A percentile compares a stretch with the other conserved stretches of the same genome.
Evolutionary conservation across 108 stramenopile species (phyloP).

Genomic region (Discostella stelligeroides): DNA sequence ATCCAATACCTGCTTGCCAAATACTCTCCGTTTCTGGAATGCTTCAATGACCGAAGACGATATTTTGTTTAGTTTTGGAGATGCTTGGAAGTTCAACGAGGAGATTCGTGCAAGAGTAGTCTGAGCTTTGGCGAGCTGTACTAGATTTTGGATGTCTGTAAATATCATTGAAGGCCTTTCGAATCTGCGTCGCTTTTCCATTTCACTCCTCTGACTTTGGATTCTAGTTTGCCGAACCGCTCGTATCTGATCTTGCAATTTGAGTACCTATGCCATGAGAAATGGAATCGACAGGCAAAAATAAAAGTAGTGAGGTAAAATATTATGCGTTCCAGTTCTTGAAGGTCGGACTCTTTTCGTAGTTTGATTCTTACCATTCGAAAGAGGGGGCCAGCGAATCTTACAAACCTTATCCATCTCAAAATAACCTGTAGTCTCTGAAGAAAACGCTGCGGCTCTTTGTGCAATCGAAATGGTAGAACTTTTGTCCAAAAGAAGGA

Average conservation of each 20-base stretch:
- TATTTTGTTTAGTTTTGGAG: constrained; percentile 26
- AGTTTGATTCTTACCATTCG: constrained; percentile 34
- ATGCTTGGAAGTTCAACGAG: constrained; percentile 18
- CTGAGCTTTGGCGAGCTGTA: constrained; percentile 42
- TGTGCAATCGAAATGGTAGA: constrained; percentile 56
- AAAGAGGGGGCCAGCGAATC: constrained; percentile 63
- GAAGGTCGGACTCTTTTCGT: not conserved
- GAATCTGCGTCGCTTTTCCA: constrained; percentile 10
- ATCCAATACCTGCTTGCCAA: constrained; percentile 37
- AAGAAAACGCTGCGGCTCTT: constrained; percentile 44
- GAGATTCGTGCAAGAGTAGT: constrained; percentile 42
- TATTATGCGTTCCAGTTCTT: not conserved
- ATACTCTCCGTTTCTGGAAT: constrained; percentile 35
- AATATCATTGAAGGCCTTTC: constrained; percentile 39
- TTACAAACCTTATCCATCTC: constrained; percentile 51
- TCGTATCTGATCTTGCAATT: constrained; percentile 47
- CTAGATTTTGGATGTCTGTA: constrained; percentile 41
- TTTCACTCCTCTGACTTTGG: constrained; percentile 36
- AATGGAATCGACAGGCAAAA: no score
- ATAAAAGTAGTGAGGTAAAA: no score
- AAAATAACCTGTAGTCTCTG: constrained; percentile 52
- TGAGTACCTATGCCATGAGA: constrained; percentile 19
- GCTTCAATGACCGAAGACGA: constrained; percentile 42
- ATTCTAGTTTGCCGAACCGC: constrained; percentile 33
- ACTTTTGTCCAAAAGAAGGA: constrained; percentile 46